phyloP scores from a whole-genome alignment of 2,329 filamentous ascomycete species.

The Scedosporium apiospermum region DNA sequence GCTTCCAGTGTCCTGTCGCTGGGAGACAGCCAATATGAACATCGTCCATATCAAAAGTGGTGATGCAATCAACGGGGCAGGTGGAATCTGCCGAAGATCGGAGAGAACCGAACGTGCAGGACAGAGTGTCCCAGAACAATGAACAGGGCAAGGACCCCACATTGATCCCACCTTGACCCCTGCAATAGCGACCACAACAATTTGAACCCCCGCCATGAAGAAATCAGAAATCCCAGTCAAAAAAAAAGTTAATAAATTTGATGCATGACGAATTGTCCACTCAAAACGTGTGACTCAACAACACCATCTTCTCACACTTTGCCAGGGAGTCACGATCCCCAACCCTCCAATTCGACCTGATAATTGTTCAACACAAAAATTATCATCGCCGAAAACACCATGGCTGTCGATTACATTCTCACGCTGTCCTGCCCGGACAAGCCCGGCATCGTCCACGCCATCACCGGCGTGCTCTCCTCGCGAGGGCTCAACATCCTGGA shows the following conservation, averaged over 20 bases:
- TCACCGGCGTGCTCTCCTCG: conserved; percentile 66
- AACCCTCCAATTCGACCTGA: neutral
- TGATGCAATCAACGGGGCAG: no score
- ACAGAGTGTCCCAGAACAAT: no score
- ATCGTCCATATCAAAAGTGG: no score
- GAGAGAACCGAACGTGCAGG: no score
- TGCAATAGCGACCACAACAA: neutral
- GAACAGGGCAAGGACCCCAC: no score
- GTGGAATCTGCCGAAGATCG: no score
- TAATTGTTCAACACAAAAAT: neutral
- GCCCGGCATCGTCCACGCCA: conserved; percentile 75
- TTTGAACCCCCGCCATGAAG: neutral
- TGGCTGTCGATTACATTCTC: conserved; percentile 55
- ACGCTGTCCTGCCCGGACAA: conserved; percentile 79
- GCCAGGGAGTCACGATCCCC: neutral
- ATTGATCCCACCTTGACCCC: no score
- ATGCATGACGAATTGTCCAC: neutral
- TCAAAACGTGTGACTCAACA: neutral
- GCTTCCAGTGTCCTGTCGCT: no score
- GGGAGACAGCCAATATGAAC: no score
- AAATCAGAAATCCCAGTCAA: neutral
- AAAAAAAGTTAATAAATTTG: neutral
- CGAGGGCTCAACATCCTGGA: conserved; percentile 74
- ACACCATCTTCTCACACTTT: neutral
- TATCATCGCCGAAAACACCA: conserved; percentile 16